phyloP scores from a whole-genome alignment of 768 basidiomycete genomes.

The Baorangia bicolor region DNA sequence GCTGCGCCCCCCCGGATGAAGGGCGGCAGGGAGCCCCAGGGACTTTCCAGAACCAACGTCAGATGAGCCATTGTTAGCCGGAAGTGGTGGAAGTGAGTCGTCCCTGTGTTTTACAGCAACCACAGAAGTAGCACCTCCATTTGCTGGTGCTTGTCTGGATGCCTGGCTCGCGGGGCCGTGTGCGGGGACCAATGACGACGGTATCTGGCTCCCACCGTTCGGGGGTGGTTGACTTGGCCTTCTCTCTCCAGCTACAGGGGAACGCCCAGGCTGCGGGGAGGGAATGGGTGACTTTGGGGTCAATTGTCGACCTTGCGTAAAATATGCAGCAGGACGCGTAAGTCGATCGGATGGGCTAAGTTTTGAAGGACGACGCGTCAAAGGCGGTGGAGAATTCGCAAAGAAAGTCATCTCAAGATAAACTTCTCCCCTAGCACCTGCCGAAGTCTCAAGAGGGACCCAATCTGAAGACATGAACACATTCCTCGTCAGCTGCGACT shows the following conservation, averaged over 20 bases:
- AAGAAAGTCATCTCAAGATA: slow-evolving; percentile 96
- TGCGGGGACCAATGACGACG: slow-evolving; percentile 26
- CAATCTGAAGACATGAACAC: slow-evolving; percentile 54
- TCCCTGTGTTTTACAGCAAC: slow-evolving; percentile 20
- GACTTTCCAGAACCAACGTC: slow-evolving; percentile 23
- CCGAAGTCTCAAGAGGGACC: slow-evolving; percentile 58
- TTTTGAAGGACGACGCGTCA: slow-evolving; percentile 54
- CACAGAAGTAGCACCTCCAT: slow-evolving; percentile 4
- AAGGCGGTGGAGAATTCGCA: slow-evolving; percentile 60
- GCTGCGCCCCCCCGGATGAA: slow-evolving; percentile 40
- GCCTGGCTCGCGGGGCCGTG: slow-evolving; percentile 4
- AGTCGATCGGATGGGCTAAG: slow-evolving; percentile 51
- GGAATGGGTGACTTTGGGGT: slow-evolving; percentile 9
- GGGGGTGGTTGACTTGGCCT: slow-evolving; percentile 5
- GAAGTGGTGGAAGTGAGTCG: slow-evolving; percentile 43
- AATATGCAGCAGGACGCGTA: slow-evolving; percentile 37
- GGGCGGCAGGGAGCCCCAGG: slow-evolving; percentile 36
- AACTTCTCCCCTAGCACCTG: slow-evolving; percentile 74
- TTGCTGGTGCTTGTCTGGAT: slow-evolving; percentile 8
- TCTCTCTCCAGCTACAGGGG: slow-evolving; percentile 8
- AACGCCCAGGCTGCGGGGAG: slow-evolving; percentile 15
- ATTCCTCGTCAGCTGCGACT: slow-evolving; percentile 3
- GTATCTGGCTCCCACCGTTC: slow-evolving; percentile 9
- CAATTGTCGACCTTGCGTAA: slow-evolving; percentile 22
- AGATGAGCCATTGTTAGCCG: slow-evolving; percentile 26